Evolutionary conservation across 2,329 filamentous ascomycete species (phyloP).

Genomic region (Immersiporthe knoxdaviesiana): DNA sequence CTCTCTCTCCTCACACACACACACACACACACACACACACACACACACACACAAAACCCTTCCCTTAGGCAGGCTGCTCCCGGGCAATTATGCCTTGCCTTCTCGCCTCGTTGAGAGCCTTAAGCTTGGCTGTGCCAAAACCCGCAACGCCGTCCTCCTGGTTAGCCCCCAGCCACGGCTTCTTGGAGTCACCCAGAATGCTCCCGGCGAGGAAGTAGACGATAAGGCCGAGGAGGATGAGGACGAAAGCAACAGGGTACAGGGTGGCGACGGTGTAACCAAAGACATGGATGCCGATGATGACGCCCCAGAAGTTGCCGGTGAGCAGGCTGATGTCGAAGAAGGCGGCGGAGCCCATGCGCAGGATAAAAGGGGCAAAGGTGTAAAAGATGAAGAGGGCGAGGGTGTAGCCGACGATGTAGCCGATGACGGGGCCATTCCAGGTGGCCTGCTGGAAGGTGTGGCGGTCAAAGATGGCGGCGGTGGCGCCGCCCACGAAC

Average conservation of each 20-base stretch:
- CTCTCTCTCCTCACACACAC: no score
- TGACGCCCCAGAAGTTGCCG: conserved; percentile 95
- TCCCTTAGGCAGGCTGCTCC: conserved; percentile 19
- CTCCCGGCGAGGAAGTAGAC: conserved; percentile 86
- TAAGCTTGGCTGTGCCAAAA: conserved; percentile 82
- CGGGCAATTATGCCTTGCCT: conserved; percentile 40
- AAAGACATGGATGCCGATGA: conserved; percentile 89
- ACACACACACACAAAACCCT: no score
- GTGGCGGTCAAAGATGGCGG: conserved; percentile 85
- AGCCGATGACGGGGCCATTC: conserved; percentile 73
- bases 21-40: neutral
- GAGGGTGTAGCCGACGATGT: conserved; percentile 87
- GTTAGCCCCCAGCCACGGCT: conserved; percentile 90
- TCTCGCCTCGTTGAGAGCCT: conserved; percentile 64
- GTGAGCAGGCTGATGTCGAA: conserved; percentile 96
- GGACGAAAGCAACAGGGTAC: conserved; percentile 93
- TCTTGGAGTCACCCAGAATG: conserved; percentile 83
- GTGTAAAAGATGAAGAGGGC: conserved; percentile 85
- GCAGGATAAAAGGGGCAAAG: conserved; percentile 82
- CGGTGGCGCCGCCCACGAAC: conserved; percentile 88
- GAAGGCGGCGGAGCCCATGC: conserved; percentile 88
- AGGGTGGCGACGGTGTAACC: conserved; percentile 79
- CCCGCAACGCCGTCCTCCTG: conserved; percentile 83
- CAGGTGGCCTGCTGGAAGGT: conserved; percentile 69
- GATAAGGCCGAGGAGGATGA: conserved; percentile 84